A percentile compares a stretch with the other conserved stretches of the same genome.
These are phyloP conservation scores for Gautieria morchelliformis DNA, from an alignment of 768 basidiomycete species.

Conservation along the genomic window DNA sequence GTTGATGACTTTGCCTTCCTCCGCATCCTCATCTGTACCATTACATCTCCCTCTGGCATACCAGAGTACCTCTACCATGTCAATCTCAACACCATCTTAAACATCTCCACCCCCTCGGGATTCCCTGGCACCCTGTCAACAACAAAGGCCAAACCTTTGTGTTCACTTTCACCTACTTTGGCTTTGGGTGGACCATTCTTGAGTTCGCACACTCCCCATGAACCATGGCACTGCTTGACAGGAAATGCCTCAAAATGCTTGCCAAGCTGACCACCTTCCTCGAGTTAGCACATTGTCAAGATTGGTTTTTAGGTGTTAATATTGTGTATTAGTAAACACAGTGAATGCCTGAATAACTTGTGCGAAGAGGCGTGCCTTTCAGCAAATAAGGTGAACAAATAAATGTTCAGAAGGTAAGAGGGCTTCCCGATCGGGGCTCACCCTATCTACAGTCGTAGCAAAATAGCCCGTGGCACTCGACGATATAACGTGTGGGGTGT, in stretches of 20 bases:
- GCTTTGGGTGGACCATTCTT: neutral
- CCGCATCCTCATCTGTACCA: conserved; percentile 9
- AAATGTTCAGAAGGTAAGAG: no score
- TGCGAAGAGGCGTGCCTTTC: no score
- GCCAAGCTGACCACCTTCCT: neutral
- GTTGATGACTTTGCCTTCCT: conserved; percentile 28
- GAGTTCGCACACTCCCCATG: neutral
- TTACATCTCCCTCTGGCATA: no score
- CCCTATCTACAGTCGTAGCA: no score
- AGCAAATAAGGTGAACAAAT: no score
- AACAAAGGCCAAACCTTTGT: neutral
- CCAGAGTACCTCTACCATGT: neutral
- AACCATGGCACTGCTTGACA: neutral
- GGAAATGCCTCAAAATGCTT: neutral
- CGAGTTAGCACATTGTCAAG: no score
- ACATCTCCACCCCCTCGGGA: neutral
- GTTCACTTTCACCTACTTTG: neutral
- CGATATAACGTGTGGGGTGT: no score
- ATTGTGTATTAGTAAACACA: no score
- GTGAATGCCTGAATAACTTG: no score
- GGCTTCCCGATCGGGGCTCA: no score
- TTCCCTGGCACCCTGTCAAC: neutral
- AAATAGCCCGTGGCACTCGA: no score
- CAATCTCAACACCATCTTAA: neutral
- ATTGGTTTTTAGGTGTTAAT: no score